Base-by-base conservation (phyloP, 768 basidiomycete genomes). In the Astraeus odoratus region DNA sequence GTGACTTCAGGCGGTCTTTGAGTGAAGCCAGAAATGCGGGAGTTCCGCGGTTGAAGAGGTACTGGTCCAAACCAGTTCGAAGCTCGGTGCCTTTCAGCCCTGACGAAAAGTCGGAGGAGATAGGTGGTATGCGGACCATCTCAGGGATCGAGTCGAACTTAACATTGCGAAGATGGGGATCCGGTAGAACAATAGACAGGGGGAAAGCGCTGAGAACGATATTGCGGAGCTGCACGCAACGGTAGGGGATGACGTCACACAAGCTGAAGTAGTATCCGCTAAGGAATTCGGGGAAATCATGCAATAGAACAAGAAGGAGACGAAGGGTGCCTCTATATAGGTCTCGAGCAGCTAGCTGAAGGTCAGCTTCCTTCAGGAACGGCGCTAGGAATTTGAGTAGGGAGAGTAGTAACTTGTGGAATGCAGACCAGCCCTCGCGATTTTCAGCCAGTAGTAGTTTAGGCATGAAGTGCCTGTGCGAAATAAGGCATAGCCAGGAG, bases 251-350 rank as follows among this genome's bases (percentile, higher is more conserved):
- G 49, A 78, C 85, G 52, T 98, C 95, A 59, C 92, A 91, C 25
- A 99, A 80, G 34, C 90, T 85, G 69, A 95, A 94, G 67, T 97
- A 95, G 63, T 94, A 92, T 69, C 94, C 92, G 63, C 85, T 90
- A 50, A 98, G 74, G 73, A 98, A 98, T 50, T 97, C 96, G 41
- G 96, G 96, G 74, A 98, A 98, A 67, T 98, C 96, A 65, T 99
- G 94, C 16, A 99, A 80, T 42, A 99, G 83, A 47, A 98, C 92
- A 38, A 99, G 77, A 39, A 99, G 80, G 24, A 99, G 76, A 27
- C 94, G 81, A 37, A 96, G 73, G 18, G 92, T 78, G 18, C 92
- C 96, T 34, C 89, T 82, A 71, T 94, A 97, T 34, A 99, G 76
- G 51, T 90, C 86, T 34, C 86, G 77, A 18, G 86, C 84, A 4